Evolutionary conservation across 441 rosid species (phyloP).

Genomic region (Bruguiera hainesii): DNA sequence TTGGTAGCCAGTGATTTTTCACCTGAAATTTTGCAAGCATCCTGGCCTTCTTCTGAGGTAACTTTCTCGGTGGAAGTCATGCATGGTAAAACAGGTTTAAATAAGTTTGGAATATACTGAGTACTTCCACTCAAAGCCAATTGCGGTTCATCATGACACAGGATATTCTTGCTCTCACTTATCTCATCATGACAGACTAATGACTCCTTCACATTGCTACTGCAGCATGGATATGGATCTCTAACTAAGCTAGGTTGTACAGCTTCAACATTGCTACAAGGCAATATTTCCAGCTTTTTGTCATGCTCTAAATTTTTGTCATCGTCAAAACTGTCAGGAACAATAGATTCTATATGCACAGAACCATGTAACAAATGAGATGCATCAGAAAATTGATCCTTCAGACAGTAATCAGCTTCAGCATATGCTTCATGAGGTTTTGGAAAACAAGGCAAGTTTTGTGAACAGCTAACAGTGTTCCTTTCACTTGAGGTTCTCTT

Average conservation of each 20-base stretch:
- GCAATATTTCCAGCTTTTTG: constrained; percentile 18
- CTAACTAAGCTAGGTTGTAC: constrained; percentile 27
- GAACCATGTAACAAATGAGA: constrained; percentile 24
- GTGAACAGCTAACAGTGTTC: constrained; percentile 19
- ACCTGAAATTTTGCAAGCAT: constrained; percentile 23
- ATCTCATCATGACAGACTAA: constrained; percentile 27
- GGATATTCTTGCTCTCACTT: constrained; percentile 22
- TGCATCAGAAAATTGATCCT: constrained; percentile 31
- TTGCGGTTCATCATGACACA: constrained; percentile 29
- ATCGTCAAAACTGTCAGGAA: constrained; percentile 54
- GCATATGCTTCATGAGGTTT: constrained; percentile 24
- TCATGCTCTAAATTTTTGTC: constrained; percentile 26
- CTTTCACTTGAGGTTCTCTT: constrained; percentile 46
- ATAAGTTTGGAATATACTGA: constrained; percentile 26
- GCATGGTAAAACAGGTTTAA: constrained; percentile 29
- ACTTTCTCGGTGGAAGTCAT: constrained; percentile 21
- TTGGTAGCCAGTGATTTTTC: constrained; percentile 20
- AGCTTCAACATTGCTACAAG: constrained; percentile 27
- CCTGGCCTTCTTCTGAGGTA: constrained; percentile 24
- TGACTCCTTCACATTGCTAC: constrained; percentile 21
- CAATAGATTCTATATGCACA: constrained; percentile 31
- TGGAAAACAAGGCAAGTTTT: constrained; percentile 22
- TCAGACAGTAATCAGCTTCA: constrained; percentile 26
- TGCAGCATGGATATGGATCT: constrained; percentile 19
- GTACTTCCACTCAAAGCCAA: constrained; percentile 22